These are phyloP conservation scores for Acarospora socialis DNA, from an alignment of 2,329 filamentous ascomycete species.

Conservation along the genomic window DNA sequence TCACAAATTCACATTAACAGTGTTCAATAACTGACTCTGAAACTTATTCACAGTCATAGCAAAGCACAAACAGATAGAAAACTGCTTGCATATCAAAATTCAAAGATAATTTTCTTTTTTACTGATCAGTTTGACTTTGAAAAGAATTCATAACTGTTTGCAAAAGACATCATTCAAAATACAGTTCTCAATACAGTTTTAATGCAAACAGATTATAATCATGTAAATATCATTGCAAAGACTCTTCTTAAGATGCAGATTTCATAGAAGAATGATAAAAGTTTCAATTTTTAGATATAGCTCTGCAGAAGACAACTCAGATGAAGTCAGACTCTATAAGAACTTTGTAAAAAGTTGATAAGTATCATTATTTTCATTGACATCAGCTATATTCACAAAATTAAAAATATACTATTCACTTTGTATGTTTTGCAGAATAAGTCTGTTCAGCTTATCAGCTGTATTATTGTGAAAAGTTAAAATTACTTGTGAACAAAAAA, in stretches of 20 bases:
- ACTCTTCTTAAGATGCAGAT: constrained; percentile 4
- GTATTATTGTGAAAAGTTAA: constrained; percentile 4
- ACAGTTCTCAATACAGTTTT: too few species aligned
- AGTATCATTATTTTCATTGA: too few species aligned
- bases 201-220: background rate
- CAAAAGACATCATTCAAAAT: constrained; percentile 2
- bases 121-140: constrained; percentile 1
- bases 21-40: too few species aligned
- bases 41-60: too few species aligned
- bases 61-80: too few species aligned
- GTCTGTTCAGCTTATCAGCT: too few species aligned
- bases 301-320: constrained; percentile 1
- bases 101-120: constrained; percentile 1
- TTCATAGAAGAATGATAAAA: constrained; percentile 4
- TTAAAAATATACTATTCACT: too few species aligned
- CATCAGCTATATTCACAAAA: too few species aligned
- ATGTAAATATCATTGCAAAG: constrained; percentile 4
- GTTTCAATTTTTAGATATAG: background rate
- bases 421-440: too few species aligned
- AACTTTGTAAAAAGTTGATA: too few species aligned
- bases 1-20: background rate
- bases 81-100: background rate
- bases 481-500: background rate
- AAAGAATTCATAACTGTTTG: constrained; percentile 1
- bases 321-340: too few species aligned